phyloP scores from a whole-genome alignment of 2,329 filamentous ascomycete genomes.

The Phialophora verrucosa region DNA sequence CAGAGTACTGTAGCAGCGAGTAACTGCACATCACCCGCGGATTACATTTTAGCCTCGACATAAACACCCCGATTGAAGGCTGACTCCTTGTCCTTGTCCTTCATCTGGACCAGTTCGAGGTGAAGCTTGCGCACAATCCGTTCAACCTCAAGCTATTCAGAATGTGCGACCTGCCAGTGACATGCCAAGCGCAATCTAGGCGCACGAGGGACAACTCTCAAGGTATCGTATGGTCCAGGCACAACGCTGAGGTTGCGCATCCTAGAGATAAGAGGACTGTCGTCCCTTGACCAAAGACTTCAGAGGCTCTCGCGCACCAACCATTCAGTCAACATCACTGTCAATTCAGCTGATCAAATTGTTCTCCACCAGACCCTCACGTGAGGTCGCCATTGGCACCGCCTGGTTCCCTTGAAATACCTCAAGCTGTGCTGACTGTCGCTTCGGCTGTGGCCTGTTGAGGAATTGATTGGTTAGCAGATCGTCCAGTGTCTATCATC shows the following conservation, averaged over 20 bases:
- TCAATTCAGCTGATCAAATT: not conserved
- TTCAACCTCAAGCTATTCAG: not conserved
- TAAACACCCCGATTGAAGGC: not conserved
- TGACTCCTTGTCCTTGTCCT: not conserved
- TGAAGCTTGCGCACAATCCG: not conserved
- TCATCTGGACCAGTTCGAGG: not conserved
- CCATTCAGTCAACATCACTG: not conserved
- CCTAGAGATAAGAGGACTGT: not conserved
- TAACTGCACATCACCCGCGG: not conserved
- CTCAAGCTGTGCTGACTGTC: not conserved
- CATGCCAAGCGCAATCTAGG: not conserved
- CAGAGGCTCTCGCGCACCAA: not conserved
- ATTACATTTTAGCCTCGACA: not conserved
- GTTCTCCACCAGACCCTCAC: not conserved
- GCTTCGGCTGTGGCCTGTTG: slow-evolving; percentile 1
- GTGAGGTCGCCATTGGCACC: not conserved
- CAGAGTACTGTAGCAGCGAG: not conserved
- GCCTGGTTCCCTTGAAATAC: too few species aligned
- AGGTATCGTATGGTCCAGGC: not conserved
- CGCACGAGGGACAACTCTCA: not conserved
- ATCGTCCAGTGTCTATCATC: not conserved
- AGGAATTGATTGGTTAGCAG: slow-evolving; percentile 2
- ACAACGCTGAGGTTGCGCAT: not conserved
- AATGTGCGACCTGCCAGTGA: not conserved
- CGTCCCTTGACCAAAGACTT: not conserved